phyloP scores from a whole-genome alignment of 1,284 basidiomycete species.

The Trichosporon inkin region DNA sequence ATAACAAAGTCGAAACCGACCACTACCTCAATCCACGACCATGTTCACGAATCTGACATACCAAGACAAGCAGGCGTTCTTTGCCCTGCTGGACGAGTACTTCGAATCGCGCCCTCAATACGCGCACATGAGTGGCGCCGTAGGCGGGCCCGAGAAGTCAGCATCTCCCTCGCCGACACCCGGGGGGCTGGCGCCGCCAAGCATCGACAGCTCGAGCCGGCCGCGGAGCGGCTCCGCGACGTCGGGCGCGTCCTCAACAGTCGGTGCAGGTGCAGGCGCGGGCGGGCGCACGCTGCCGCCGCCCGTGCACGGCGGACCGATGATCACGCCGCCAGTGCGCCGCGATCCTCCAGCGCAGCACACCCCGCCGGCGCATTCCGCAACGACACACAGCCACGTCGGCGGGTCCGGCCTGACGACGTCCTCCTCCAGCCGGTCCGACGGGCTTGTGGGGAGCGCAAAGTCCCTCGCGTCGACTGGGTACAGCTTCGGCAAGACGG shows the following conservation, averaged over 20 bases:
- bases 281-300: slow-evolving; percentile 3
- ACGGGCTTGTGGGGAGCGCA: slow-evolving; percentile 18
- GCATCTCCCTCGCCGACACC: not conserved
- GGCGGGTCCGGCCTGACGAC: not conserved
- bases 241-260: not conserved
- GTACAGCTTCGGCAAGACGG: slow-evolving; percentile 28
- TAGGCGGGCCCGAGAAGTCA: no score
- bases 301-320: not conserved
- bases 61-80: slow-evolving; percentile 41
- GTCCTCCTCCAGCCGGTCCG: not conserved
- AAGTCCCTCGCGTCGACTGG: slow-evolving; percentile 28
- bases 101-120: slow-evolving; percentile 45
- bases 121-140: not conserved
- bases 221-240: not conserved
- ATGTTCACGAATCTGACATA: slow-evolving; percentile 36
- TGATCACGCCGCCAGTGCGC: not conserved
- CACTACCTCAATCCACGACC: not conserved
- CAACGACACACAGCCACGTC: not conserved
- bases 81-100: slow-evolving; percentile 47
- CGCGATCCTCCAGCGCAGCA: not conserved
- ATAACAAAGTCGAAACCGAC: not conserved
- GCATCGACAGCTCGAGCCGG: not conserved
- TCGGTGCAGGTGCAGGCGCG: not conserved
- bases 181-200: not conserved
- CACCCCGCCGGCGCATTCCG: not conserved